Evolutionary conservation across 2,329 filamentous ascomycete genomes (phyloP).

Genomic region (Hypoxylon sp.): DNA sequence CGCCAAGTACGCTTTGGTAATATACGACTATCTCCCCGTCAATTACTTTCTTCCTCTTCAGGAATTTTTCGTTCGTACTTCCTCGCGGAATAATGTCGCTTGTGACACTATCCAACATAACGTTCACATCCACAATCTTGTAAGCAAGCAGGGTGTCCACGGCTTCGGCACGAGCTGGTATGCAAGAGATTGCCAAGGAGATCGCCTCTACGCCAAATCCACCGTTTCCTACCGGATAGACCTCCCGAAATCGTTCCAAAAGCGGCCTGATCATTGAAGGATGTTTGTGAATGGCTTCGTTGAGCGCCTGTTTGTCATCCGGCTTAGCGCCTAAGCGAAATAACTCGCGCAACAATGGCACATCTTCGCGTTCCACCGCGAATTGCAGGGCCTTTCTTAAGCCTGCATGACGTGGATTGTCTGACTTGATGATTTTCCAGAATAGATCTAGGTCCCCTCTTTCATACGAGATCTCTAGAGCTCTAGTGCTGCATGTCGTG

Average conservation of each 20-base stretch:
- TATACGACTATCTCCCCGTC: no score
- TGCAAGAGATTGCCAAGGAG: background rate
- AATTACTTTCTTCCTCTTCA: no score
- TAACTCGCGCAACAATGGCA: background rate
- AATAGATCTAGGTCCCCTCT: background rate
- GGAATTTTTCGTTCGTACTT: no score
- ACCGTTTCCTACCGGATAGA: background rate
- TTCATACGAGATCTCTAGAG: background rate
- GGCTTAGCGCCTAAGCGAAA: background rate
- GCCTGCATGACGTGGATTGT: background rate
- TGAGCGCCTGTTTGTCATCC: background rate
- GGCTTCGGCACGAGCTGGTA: background rate
- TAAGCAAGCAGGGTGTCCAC: background rate
- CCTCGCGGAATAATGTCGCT: no score
- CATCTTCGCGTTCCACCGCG: constrained; percentile 1
- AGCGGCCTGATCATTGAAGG: constrained; percentile 1
- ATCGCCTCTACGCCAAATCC: background rate
- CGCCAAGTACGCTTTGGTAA: background rate
- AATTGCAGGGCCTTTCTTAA: background rate
- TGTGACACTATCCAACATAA: background rate
- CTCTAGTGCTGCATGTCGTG: background rate
- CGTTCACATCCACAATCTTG: background rate
- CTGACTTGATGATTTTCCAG: background rate
- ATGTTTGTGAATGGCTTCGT: background rate
- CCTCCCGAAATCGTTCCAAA: background rate